Base-by-base conservation (phyloP, 1,284 basidiomycete species). In the Fistulinella cinereoalba region DNA sequence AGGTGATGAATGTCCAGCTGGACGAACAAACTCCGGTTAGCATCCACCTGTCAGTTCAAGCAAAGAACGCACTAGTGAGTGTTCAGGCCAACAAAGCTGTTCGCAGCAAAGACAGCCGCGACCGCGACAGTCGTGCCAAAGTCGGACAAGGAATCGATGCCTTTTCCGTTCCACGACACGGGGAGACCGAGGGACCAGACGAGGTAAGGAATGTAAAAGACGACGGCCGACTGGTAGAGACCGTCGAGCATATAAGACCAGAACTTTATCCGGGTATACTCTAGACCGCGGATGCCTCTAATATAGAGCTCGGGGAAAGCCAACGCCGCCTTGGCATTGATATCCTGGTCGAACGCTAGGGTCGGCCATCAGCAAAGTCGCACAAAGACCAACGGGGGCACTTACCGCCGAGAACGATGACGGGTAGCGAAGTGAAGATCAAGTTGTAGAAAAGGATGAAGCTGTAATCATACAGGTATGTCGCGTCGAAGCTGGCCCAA, bases 221-320 rank as follows among this genome's bases (percentile, higher is more conserved):
- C 84, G 51, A 97, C 80, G 0, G 74, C 83, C 0, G 93, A 95
- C 65, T 97, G 95, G 68, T 95, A 97, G 32, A 97, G 71, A 36
- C 93, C 96, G 65, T 98, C 96, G 15, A 84, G 64, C 89, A 98
- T 96, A 70, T 95, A 97, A 43, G 86, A 66, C 91, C 93, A 98
- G 74, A 98, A 98, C 66, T 92, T 92, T 48, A 74, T 57, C 12
- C 92, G 81, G 18, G 94, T 97, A 70, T 97, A 99, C 61, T 97
- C 94, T 16, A 95, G 74, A 27, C 95, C 93, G 22, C 85, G 79
- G 56, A 97, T 96, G 31, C 96, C 95, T 38, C 94, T 85, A 55
- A 92, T 77, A 66, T 99, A 99, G 10, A 97, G 83, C 60, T 95
- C 89, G 6, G 95, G 95, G 72, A 91, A 96, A 3, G 92, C 91